A percentile compares a stretch with the other conserved stretches of the same genome.
Conservation (phyloP, 1,284 basidiomycete genomes). For the Cyathus olla region DNA sequence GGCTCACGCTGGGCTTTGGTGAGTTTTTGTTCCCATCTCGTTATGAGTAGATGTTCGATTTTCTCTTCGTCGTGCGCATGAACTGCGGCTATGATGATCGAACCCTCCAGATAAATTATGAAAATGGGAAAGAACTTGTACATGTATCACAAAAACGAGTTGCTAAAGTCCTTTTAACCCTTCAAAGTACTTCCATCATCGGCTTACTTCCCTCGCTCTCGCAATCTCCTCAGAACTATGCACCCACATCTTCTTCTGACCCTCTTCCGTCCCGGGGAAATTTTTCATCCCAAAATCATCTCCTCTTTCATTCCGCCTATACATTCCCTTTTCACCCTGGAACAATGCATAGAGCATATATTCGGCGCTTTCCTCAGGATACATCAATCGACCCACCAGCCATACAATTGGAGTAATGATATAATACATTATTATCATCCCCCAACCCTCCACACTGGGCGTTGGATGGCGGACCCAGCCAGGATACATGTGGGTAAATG, state of each 20-base stretch:
- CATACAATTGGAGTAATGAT: slow-evolving; percentile 36
- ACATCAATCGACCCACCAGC: slow-evolving; percentile 28
- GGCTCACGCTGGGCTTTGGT: too few species aligned
- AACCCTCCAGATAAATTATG: too few species aligned
- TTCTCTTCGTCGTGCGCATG: too few species aligned
- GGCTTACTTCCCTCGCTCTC: too few species aligned
- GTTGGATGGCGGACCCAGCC: slow-evolving; percentile 48
- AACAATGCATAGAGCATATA: slow-evolving; percentile 53
- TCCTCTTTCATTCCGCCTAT: slow-evolving; percentile 38
- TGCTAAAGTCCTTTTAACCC: too few species aligned
- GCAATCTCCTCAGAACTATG: slow-evolving; percentile 29
- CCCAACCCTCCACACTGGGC: neutral
- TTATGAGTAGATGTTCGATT: too few species aligned
- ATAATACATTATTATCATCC: slow-evolving; percentile 17
- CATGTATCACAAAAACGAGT: too few species aligned
- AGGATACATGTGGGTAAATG: slow-evolving; percentile 51
- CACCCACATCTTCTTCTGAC: slow-evolving; percentile 49
- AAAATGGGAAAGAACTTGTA: too few species aligned
- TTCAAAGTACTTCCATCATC: slow-evolving; percentile 15
- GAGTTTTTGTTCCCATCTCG: too few species aligned
- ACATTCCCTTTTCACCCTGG: slow-evolving; percentile 37
- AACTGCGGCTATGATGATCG: too few species aligned
- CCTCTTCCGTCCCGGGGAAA: slow-evolving; percentile 44
- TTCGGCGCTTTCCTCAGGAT: slow-evolving; percentile 49
- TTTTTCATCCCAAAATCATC: slow-evolving; percentile 43